Percentiles rank a stretch among this genome's conserved stretches.
phyloP scores from a whole-genome alignment of 352 stramenopile genomes.

The Phytophthora nicotianae region DNA sequence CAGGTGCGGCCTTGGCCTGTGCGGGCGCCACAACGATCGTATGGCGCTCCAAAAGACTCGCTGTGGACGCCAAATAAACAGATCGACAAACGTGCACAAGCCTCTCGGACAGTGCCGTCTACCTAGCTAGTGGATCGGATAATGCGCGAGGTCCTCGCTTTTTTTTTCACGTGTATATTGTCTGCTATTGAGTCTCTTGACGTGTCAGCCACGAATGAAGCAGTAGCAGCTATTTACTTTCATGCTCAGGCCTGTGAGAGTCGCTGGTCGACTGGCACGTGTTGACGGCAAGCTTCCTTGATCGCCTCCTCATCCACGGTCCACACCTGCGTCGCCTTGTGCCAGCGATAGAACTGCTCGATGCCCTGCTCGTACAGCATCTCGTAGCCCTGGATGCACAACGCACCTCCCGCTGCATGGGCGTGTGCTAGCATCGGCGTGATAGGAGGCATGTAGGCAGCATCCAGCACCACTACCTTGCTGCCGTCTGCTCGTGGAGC shows the following conservation, averaged over 20 bases:
- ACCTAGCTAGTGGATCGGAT: conserved; percentile 14
- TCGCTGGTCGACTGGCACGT: conserved; percentile 61
- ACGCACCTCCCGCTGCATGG: conserved; percentile 67
- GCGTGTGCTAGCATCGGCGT: conserved; percentile 94
- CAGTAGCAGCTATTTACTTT: conserved; percentile 1
- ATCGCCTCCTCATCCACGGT: conserved; percentile 58
- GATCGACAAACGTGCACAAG: not conserved
- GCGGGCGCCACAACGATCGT: conserved; percentile 49
- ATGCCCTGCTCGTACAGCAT: conserved; percentile 99
- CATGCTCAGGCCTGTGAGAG: conserved; percentile 35
- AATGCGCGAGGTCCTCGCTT: conserved; percentile 17
- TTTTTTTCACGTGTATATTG: conserved; percentile 8
- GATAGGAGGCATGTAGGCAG: conserved; percentile 97
- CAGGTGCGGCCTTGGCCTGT: conserved; percentile 53
- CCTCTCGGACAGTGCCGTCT: not conserved
- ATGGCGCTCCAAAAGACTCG: conserved; percentile 47
- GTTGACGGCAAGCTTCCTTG: conserved; percentile 57
- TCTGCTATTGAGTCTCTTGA: not conserved
- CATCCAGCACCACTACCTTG: conserved; percentile 93
- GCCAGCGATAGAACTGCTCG: conserved; percentile 96
- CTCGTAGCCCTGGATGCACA: conserved; percentile 95
- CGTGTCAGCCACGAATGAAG: not conserved
- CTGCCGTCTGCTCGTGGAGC: conserved; percentile 31
- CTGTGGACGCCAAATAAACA: conserved; percentile 33
- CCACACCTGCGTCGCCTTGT: conserved; percentile 57